Evolutionary conservation across 108 stramenopile species (phyloP).

Genomic region (Cyclotella baltica): DNA sequence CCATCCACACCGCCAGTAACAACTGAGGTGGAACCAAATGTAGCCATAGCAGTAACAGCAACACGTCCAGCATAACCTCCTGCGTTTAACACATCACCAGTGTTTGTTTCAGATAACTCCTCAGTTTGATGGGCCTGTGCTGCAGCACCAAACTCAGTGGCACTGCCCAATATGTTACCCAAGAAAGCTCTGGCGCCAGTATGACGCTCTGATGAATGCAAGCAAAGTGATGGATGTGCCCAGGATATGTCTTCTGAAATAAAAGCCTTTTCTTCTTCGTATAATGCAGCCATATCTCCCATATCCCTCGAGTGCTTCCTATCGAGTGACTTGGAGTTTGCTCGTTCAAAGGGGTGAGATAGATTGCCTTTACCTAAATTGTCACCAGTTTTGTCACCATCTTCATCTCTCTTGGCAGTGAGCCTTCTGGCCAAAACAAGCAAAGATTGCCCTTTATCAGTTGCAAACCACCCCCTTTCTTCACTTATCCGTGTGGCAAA

Average conservation of each 20-base stretch:
- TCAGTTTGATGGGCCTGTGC: slow-evolving; percentile 14
- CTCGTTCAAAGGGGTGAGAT: slow-evolving; percentile 1
- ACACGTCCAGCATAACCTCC: slow-evolving; percentile 65
- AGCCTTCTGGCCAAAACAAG: slow-evolving; percentile 80
- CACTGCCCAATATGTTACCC: slow-evolving; percentile 33
- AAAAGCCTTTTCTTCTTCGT: slow-evolving; percentile 23
- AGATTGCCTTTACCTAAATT: slow-evolving; percentile 13
- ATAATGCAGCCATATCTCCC: slow-evolving; percentile 15
- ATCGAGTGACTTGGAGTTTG: background rate
- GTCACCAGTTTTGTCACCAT: slow-evolving; percentile 57
- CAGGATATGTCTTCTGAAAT: slow-evolving; percentile 73
- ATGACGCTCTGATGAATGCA: slow-evolving; percentile 23
- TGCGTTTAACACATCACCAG: slow-evolving; percentile 35
- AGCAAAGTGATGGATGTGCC: slow-evolving; percentile 56
- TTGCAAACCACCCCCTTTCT: slow-evolving; percentile 78
- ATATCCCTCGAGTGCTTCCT: no score
- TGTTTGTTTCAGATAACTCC: slow-evolving; percentile 16
- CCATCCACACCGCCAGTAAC: slow-evolving; percentile 89
- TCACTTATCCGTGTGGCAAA: slow-evolving; percentile 77
- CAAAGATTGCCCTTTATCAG: slow-evolving; percentile 77
- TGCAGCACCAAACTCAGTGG: slow-evolving; percentile 3
- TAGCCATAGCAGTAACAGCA: slow-evolving; percentile 78
- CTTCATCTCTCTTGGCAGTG: slow-evolving; percentile 75
- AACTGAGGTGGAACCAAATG: slow-evolving; percentile 77
- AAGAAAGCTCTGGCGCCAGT: slow-evolving; percentile 30